A percentile compares a stretch with the other conserved stretches of the same genome.
Conservation (phyloP, 306 rosid genomes). For the Corylus avellana region DNA sequence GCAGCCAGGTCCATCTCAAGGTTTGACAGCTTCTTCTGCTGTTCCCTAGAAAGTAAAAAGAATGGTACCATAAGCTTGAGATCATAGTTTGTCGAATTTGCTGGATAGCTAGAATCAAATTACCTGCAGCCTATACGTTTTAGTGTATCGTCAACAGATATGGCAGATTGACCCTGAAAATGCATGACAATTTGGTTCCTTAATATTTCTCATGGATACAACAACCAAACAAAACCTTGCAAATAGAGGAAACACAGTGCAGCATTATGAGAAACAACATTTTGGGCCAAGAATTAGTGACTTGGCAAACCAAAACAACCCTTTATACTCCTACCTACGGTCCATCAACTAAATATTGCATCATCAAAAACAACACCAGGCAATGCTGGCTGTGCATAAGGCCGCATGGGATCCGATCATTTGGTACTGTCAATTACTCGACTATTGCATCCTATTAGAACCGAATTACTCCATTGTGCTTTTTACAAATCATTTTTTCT, state of each 20-base stretch:
- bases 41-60: slow-evolving; percentile 52
- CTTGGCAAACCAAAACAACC: not conserved
- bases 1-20: slow-evolving; percentile 63
- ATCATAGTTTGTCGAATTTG: slow-evolving; percentile 14
- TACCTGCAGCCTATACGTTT: slow-evolving; percentile 71
- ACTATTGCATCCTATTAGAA: not conserved
- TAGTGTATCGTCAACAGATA: slow-evolving; percentile 66
- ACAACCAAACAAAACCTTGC: slow-evolving; percentile 5
- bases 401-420: not conserved
- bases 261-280: not conserved
- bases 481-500: not conserved
- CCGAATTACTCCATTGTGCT: not conserved
- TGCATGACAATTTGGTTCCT: slow-evolving; percentile 37
- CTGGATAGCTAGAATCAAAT: slow-evolving; percentile 13
- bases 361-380: not conserved
- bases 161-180: slow-evolving; percentile 66
- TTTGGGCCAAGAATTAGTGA: not conserved
- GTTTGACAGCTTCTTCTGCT: slow-evolving; percentile 52
- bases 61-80: slow-evolving; percentile 16
- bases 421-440: not conserved
- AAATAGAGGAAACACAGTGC: not conserved
- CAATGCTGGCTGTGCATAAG: not conserved
- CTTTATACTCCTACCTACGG: not conserved
- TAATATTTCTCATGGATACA: slow-evolving; percentile 27
- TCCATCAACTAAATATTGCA: not conserved